phyloP scores from a whole-genome alignment of 2,329 filamentous ascomycete species.

The Macrophomina phaseolina region DNA sequence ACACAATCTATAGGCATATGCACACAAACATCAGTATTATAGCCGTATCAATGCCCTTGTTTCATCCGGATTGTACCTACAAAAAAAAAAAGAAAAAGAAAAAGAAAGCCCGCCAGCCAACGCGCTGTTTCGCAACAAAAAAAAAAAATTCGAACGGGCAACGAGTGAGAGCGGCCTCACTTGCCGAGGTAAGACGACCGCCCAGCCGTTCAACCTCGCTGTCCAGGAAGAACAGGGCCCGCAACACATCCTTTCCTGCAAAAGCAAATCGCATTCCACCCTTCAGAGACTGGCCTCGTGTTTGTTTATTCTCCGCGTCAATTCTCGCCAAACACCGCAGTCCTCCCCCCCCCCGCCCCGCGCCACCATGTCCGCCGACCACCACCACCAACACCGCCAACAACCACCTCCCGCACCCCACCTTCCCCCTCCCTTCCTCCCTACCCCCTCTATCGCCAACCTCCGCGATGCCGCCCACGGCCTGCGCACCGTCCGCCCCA shows the following conservation, averaged over 20 bases:
- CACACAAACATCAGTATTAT: no score
- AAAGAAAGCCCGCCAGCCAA: no score
- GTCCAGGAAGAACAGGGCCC: no score
- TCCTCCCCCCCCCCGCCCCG: background rate
- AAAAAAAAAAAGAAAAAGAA: no score
- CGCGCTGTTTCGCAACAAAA: no score
- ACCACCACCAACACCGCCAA: background rate
- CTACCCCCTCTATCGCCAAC: slow-evolving; percentile 42
- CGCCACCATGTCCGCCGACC: background rate
- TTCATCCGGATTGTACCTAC: no score
- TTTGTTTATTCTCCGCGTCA: no score
- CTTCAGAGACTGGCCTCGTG: no score
- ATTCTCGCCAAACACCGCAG: background rate
- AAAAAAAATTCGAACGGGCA: background rate
- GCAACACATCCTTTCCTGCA: no score
- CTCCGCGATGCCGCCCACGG: slow-evolving; percentile 40
- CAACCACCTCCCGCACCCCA: background rate
- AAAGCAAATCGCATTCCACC: no score
- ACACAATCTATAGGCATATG: no score
- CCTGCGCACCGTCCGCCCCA: slow-evolving; percentile 50
- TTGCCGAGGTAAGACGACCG: slow-evolving; percentile 6
- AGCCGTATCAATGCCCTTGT: no score
- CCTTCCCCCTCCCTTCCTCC: slow-evolving; percentile 40
- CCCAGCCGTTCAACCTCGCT: background rate
- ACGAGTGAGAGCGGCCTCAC: background rate